Percentiles rank a stretch among this genome's conserved stretches.
Evolutionary conservation across 257 asterid genomes (phyloP).

Genomic region (Orobanche coerulescens): DNA sequence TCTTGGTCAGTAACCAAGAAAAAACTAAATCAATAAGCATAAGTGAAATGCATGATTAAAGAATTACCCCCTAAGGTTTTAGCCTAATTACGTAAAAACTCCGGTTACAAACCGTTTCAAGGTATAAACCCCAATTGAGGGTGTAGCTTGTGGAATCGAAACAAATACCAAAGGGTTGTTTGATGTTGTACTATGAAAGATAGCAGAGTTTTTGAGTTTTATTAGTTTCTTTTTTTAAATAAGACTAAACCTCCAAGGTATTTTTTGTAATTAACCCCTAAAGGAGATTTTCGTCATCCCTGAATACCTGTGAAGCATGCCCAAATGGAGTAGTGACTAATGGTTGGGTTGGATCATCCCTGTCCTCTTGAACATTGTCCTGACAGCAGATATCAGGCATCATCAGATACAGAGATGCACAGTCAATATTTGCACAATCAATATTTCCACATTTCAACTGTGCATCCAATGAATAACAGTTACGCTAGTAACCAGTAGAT

Average conservation of each 20-base stretch:
- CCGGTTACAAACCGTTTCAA: not conserved
- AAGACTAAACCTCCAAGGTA: not conserved
- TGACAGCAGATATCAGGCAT: conserved; percentile 19
- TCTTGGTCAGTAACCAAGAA: not conserved
- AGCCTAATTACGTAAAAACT: too few relatives aligned
- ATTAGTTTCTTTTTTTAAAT: not conserved
- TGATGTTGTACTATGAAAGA: too few relatives aligned
- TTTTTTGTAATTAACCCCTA: not conserved
- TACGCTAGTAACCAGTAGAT: too few relatives aligned
- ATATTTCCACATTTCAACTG: not conserved
- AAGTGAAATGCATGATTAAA: not conserved
- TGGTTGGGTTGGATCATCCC: conserved; percentile 94
- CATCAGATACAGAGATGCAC: conserved; percentile 9
- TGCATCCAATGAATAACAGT: not conserved
- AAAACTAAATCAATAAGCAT: conserved; percentile 10
- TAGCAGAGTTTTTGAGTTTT: not conserved
- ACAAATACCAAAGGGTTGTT: not conserved
- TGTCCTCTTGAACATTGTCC: conserved; percentile 52
- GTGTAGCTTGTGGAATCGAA: not conserved
- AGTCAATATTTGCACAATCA: not conserved
- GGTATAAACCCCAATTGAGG: too few relatives aligned
- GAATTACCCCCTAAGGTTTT: too few relatives aligned
- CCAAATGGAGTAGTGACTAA: conserved; percentile 98
- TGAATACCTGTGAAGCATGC: conserved; percentile 96
- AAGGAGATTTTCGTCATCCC: conserved; percentile 8